Evolutionary conservation across 108 stramenopile species (phyloP).

Genomic region (Aurantiochytrium sp.): DNA sequence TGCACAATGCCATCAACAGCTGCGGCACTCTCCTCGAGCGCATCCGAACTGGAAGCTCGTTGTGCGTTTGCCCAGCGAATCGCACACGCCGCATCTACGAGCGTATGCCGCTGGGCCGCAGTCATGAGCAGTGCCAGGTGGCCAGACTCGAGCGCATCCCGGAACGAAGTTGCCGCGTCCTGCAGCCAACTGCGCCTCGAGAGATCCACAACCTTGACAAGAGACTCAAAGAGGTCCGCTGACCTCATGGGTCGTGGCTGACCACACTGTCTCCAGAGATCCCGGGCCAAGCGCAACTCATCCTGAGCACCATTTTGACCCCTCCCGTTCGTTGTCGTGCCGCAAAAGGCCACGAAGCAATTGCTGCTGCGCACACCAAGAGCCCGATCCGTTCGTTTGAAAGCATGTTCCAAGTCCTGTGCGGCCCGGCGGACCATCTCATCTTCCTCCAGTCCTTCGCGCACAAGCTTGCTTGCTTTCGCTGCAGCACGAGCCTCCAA

Average conservation of each 20-base stretch:
- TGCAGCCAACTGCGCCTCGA: background rate
- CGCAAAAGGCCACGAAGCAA: background rate
- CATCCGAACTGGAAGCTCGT: background rate
- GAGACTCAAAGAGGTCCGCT: background rate
- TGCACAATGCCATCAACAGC: background rate
- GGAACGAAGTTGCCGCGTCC: background rate
- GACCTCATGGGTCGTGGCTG: background rate
- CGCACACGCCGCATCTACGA: background rate
- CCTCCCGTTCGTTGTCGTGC: background rate
- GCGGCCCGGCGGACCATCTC: background rate
- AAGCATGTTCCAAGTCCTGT: background rate
- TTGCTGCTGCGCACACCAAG: background rate
- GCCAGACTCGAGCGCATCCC: background rate
- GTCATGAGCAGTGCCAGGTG: background rate
- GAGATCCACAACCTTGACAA: background rate
- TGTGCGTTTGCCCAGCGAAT: background rate
- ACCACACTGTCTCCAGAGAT: background rate
- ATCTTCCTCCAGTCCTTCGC: background rate
- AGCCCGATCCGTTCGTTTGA: background rate
- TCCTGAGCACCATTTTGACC: background rate
- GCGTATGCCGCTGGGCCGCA: background rate
- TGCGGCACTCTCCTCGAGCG: background rate
- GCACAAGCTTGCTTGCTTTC: background rate
- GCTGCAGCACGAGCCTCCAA: background rate
- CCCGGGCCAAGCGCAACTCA: background rate